These are phyloP conservation scores for Paraphoma sp. DNA, from an alignment of 2,329 filamentous ascomycete species.

Conservation along the genomic window DNA sequence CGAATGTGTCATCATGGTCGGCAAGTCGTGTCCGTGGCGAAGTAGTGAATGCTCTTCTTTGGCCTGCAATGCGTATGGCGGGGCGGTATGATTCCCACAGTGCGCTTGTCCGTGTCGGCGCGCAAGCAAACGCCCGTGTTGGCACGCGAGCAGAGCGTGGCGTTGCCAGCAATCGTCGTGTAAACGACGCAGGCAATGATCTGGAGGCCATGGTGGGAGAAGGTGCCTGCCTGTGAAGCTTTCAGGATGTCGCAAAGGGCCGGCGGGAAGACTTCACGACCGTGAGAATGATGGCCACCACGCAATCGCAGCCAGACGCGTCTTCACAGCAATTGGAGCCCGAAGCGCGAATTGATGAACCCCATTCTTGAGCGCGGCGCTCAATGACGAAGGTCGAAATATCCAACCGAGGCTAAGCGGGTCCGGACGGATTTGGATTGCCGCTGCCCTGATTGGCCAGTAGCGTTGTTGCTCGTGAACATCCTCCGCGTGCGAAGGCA, in stretches of 20 bases:
- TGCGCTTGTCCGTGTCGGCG: constrained; percentile 19
- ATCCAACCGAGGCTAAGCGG: constrained; percentile 33
- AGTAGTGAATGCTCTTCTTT: constrained; percentile 45
- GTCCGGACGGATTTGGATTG: constrained; percentile 25
- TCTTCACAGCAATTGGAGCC: constrained; percentile 10
- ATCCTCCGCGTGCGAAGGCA: not conserved
- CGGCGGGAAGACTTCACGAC: not conserved
- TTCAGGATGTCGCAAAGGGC: not conserved
- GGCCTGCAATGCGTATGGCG: constrained; percentile 45
- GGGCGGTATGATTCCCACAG: constrained; percentile 35
- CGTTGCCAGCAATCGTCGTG: constrained; percentile 33
- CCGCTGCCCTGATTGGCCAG: constrained; percentile 29
- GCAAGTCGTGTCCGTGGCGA: constrained; percentile 39
- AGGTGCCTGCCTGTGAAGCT: not conserved
- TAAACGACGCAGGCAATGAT: constrained; percentile 33
- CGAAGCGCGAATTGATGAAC: constrained; percentile 14
- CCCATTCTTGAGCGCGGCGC: constrained; percentile 23
- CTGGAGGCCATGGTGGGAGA: constrained; percentile 41
- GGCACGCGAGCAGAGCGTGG: constrained; percentile 24
- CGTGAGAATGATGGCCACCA: too few relatives aligned
- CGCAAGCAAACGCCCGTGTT: constrained; percentile 25
- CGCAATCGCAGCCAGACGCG: not conserved
- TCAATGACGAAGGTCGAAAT: constrained; percentile 31
- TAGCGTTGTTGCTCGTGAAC: not conserved
- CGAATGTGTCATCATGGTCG: constrained; percentile 51